A percentile compares a stretch with the other conserved stretches of the same genome.
Conservation (phyloP, 768 basidiomycete species). For the Rhizopogon vesiculosus region DNA sequence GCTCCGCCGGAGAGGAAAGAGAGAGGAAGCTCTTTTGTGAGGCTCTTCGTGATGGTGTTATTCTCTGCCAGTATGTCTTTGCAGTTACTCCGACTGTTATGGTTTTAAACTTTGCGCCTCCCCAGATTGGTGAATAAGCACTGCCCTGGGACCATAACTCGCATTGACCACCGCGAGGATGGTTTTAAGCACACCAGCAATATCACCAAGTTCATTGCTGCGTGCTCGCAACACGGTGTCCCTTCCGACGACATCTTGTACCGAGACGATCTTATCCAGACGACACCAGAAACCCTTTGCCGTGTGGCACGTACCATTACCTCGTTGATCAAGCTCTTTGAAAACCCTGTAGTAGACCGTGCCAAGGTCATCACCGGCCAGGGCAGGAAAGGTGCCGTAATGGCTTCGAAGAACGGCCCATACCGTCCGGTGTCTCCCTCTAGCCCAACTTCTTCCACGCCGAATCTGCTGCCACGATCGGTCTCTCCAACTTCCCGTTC, state of each 20-base stretch:
- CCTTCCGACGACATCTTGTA: constrained; percentile 60
- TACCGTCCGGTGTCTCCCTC: constrained; percentile 27
- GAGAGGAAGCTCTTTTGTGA: constrained; percentile 72
- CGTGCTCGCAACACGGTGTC: constrained; percentile 65
- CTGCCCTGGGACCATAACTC: constrained; percentile 52
- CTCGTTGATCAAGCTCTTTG: constrained; percentile 59
- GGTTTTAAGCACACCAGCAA: constrained; percentile 65
- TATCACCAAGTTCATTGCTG: constrained; percentile 72
- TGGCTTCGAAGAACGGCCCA: constrained; percentile 31
- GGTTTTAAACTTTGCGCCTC: constrained; percentile 1
- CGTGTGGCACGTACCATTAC: constrained; percentile 75
- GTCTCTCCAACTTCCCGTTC: constrained; percentile 31
- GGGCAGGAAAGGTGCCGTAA: constrained; percentile 22
- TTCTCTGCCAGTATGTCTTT: constrained; percentile 81
- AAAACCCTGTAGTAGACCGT: constrained; percentile 42
- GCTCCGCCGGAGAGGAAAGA: constrained; percentile 63
- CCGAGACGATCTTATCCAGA: constrained; percentile 63
- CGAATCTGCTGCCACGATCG: constrained; percentile 44
- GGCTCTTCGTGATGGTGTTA: constrained; percentile 76
- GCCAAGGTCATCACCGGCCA: constrained; percentile 44
- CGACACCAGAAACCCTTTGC: constrained; percentile 53
- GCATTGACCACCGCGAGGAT: constrained; percentile 63
- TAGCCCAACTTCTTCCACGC: constrained; percentile 55
- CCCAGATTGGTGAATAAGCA: constrained; percentile 77
- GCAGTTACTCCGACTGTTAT: constrained; percentile 4